Evolutionary conservation across 768 basidiomycete genomes (phyloP).

Genomic region (Trametes punicea): DNA sequence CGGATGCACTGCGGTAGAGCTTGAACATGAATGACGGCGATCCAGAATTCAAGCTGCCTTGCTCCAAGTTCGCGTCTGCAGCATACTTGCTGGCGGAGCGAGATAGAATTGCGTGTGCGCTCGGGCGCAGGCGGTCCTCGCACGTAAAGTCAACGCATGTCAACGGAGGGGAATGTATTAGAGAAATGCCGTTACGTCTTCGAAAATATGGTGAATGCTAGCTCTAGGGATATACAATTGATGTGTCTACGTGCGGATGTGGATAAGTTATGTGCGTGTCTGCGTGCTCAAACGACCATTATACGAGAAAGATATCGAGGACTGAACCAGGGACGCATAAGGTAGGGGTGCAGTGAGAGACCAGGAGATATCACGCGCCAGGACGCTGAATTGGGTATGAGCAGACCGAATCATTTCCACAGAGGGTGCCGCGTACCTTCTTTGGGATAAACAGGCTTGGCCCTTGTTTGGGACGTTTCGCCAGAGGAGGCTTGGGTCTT

Average conservation of each 20-base stretch:
- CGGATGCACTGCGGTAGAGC: too few relatives aligned
- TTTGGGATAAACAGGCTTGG: constrained; percentile 63
- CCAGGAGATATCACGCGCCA: background rate
- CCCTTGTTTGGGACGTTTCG: constrained; percentile 40
- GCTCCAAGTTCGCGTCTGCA: too few relatives aligned
- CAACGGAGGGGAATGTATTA: too few relatives aligned
- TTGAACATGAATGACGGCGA: too few relatives aligned
- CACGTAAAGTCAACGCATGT: too few relatives aligned
- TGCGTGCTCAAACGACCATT: background rate
- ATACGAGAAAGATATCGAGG: background rate
- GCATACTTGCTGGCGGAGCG: too few relatives aligned
- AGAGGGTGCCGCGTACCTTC: constrained; percentile 28
- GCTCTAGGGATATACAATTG: background rate
- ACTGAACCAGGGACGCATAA: background rate
- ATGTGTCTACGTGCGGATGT: background rate
- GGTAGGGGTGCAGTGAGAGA: background rate
- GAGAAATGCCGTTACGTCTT: too few relatives aligned
- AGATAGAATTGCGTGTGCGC: too few relatives aligned
- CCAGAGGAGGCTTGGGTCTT: constrained; percentile 28
- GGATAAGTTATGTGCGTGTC: constrained; percentile 11
- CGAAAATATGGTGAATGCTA: too few relatives aligned
- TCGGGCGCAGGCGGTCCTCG: too few relatives aligned
- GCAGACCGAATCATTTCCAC: background rate
- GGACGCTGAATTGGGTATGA: background rate
- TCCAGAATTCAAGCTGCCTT: too few relatives aligned